Evolutionary conservation across 257 asterid genomes (phyloP).

Genomic region (Solanum ossicruentum): DNA sequence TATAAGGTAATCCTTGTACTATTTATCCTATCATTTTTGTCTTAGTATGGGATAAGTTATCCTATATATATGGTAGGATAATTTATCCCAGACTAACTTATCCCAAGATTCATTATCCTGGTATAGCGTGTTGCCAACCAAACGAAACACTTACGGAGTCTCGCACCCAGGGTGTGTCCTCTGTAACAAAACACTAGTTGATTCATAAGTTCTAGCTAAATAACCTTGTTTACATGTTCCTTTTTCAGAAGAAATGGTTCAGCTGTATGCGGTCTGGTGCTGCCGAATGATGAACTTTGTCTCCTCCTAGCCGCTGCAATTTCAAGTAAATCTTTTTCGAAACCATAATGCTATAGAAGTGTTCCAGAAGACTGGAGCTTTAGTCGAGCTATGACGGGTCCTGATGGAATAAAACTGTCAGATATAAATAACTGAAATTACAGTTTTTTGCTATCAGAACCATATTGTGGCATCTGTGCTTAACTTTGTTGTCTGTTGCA

Average conservation of each 20-base stretch:
- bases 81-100: too few species aligned
- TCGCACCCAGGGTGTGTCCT: neutral
- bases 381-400: conserved; percentile 19
- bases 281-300: conserved; percentile 43
- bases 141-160: neutral
- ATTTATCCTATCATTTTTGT: too few species aligned
- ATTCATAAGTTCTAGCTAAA: neutral
- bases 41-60: too few species aligned
- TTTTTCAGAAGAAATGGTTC: conserved; percentile 84
- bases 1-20: too few species aligned
- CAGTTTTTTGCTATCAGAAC: neutral
- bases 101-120: too few species aligned
- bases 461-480: neutral
- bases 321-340: neutral
- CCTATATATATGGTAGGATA: too few species aligned
- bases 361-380: conserved; percentile 18
- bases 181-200: neutral
- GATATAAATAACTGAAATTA: neutral
- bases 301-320: conserved; percentile 20
- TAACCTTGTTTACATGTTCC: neutral
- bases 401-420: conserved; percentile 3
- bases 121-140: too few species aligned
- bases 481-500: neutral
- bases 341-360: neutral
- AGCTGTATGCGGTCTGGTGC: conserved; percentile 67